Evolutionary conservation across 768 basidiomycete genomes (phyloP).

Genomic region (Suillus subalutaceus): DNA sequence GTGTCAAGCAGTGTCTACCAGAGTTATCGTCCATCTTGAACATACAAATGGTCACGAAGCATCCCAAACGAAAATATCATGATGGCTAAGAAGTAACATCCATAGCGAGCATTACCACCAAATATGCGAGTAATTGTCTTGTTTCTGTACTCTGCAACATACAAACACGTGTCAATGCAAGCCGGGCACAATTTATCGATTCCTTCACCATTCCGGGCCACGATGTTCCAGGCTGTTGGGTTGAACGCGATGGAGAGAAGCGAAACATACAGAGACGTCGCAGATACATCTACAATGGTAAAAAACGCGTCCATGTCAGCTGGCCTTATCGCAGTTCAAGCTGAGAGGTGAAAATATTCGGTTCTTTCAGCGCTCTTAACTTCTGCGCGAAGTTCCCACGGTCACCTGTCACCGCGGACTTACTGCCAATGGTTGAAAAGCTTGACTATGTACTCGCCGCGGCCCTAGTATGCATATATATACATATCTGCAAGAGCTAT

Average conservation of each 20-base stretch:
- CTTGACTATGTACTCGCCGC: too few relatives aligned
- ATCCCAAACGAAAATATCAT: slow-evolving; percentile 87
- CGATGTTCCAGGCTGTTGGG: slow-evolving; percentile 94
- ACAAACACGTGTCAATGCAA: background rate
- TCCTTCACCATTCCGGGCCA: slow-evolving; percentile 84
- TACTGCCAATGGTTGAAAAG: background rate
- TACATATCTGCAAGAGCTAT: background rate
- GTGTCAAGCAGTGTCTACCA: slow-evolving; percentile 3
- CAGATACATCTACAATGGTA: slow-evolving; percentile 56
- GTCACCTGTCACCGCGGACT: background rate
- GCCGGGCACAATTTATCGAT: background rate
- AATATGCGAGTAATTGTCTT: slow-evolving; percentile 87
- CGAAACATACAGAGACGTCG: slow-evolving; percentile 66
- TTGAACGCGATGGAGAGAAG: slow-evolving; percentile 84
- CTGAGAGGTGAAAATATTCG: slow-evolving; percentile 1
- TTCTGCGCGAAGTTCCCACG: background rate
- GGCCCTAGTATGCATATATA: too few relatives aligned
- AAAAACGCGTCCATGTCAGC: slow-evolving; percentile 31
- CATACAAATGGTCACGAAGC: slow-evolving; percentile 83
- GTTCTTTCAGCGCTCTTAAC: background rate
- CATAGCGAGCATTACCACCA: slow-evolving; percentile 69
- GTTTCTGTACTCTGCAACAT: slow-evolving; percentile 68
- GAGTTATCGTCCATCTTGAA: slow-evolving; percentile 17
- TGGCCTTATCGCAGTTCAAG: background rate
- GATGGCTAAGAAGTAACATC: slow-evolving; percentile 86